phyloP scores from a whole-genome alignment of 345 rosid species.

The Xanthoceras sorbifolium region DNA sequence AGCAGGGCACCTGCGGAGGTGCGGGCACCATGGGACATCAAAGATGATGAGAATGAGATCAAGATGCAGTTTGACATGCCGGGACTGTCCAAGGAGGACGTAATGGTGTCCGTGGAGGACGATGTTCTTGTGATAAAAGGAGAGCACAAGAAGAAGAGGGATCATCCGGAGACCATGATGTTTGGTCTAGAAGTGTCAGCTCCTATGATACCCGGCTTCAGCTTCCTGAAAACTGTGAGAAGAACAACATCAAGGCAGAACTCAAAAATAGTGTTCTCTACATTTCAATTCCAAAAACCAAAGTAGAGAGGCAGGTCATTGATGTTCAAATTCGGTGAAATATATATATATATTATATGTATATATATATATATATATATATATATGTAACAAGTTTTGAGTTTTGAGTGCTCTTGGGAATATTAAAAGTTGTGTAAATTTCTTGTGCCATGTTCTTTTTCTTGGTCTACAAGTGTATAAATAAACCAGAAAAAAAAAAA shows the following conservation, averaged over 20 bases:
- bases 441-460: neutral
- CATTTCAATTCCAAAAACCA: conserved; percentile 62
- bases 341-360: too few relatives aligned
- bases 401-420: too few relatives aligned
- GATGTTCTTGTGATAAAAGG: conserved; percentile 64
- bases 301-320: conserved; percentile 55
- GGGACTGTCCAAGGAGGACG: conserved; percentile 75
- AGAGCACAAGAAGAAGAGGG: conserved; percentile 59
- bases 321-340: conserved; percentile 45
- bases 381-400: too few relatives aligned
- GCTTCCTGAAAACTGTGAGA: conserved; percentile 58
- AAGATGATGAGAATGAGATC: conserved; percentile 73
- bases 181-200: conserved; percentile 50
- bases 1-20: conserved; percentile 38
- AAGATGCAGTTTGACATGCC: conserved; percentile 91
- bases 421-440: too few relatives aligned
- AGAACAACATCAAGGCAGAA: conserved; percentile 69
- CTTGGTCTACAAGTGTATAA: neutral
- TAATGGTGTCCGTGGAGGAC: conserved; percentile 66
- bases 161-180: conserved; percentile 27
- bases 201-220: conserved; percentile 61
- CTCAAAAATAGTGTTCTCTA: conserved; percentile 72
- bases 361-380: too few relatives aligned
- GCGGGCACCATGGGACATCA: conserved; percentile 79
- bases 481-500: neutral